These are phyloP conservation scores for Emergomyces pasteurianus DNA, from an alignment of 2,329 filamentous ascomycete species.

Conservation along the genomic window DNA sequence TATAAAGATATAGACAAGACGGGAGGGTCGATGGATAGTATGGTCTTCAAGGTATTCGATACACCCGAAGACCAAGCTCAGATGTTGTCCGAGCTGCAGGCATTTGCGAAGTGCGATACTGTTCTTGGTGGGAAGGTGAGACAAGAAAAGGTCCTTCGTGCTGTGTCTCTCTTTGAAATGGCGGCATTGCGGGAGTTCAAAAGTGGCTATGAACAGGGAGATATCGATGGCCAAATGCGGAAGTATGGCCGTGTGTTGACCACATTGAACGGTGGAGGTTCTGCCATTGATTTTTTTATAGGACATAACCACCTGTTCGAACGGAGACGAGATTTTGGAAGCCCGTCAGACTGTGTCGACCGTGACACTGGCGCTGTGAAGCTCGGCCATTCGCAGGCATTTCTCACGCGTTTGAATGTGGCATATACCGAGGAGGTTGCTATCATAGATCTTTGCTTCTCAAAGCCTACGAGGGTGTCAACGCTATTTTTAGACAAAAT, in stretches of 20 bases:
- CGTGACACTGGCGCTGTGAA: slow-evolving; percentile 55
- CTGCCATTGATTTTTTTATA: slow-evolving; percentile 73
- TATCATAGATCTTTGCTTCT: slow-evolving; percentile 73
- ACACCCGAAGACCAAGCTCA: slow-evolving; percentile 84
- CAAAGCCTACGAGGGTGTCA: slow-evolving; percentile 57
- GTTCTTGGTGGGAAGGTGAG: slow-evolving; percentile 60
- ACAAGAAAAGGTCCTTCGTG: slow-evolving; percentile 58
- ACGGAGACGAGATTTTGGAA: slow-evolving; percentile 57
- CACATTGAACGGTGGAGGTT: slow-evolving; percentile 65
- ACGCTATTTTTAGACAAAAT: slow-evolving; percentile 71
- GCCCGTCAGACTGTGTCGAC: slow-evolving; percentile 71
- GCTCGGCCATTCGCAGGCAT: slow-evolving; percentile 66
- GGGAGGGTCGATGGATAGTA: slow-evolving; percentile 60
- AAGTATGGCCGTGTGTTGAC: slow-evolving; percentile 80
- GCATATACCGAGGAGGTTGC: slow-evolving; percentile 73
- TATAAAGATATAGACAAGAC: slow-evolving; percentile 70
- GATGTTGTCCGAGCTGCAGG: slow-evolving; percentile 69
- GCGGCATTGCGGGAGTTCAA: slow-evolving; percentile 86
- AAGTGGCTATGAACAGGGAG: slow-evolving; percentile 77
- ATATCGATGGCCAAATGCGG: slow-evolving; percentile 79
- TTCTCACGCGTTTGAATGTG: slow-evolving; percentile 62
- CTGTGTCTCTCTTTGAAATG: slow-evolving; percentile 76
- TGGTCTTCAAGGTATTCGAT: slow-evolving; percentile 74
- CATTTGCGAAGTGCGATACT: slow-evolving; percentile 72
- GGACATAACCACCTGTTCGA: slow-evolving; percentile 78